phyloP scores from a whole-genome alignment of 1,139 yeast genomes.

The Scheffersomyces stambukii region DNA sequence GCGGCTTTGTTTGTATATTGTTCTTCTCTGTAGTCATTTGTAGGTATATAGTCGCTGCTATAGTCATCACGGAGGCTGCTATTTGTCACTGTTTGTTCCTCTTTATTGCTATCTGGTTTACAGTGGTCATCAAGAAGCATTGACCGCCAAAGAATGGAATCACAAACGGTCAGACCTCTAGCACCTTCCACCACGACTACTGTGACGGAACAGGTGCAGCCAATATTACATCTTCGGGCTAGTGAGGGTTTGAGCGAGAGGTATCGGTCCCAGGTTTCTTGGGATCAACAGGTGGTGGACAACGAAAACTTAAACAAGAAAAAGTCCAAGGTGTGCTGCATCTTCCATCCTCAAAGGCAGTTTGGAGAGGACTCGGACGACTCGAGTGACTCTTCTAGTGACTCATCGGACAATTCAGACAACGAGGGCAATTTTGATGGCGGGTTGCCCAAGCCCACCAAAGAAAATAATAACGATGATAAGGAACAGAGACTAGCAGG shows the following conservation, averaged over 20 bases:
- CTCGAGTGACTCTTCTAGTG: conserved; percentile 29
- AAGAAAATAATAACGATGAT: neutral
- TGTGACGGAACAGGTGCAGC: conserved; percentile 6
- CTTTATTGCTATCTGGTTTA: too few relatives aligned
- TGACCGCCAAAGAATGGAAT: too few relatives aligned
- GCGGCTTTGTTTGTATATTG: too few relatives aligned
- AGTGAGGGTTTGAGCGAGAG: neutral
- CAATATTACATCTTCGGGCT: conserved; percentile 8
- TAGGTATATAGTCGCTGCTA: too few relatives aligned
- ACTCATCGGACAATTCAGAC: conserved; percentile 39
- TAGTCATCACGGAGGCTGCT: too few relatives aligned
- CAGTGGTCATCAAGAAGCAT: too few relatives aligned
- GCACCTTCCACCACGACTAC: too few relatives aligned
- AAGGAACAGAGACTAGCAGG: neutral
- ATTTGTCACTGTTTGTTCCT: too few relatives aligned
- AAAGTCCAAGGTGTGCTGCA: conserved; percentile 89
- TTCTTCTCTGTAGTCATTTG: too few relatives aligned
- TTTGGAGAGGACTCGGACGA: conserved; percentile 57
- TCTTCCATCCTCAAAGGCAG: conserved; percentile 77
- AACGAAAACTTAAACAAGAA: conserved; percentile 84
- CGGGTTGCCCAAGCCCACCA: too few relatives aligned
- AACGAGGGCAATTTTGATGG: too few relatives aligned
- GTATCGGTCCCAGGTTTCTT: conserved; percentile 56
- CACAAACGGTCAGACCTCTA: too few relatives aligned
- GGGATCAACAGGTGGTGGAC: conserved; percentile 85